These are phyloP conservation scores for Candida glucosophila DNA, from an alignment of 1,139 yeast species.

Conservation along the genomic window DNA sequence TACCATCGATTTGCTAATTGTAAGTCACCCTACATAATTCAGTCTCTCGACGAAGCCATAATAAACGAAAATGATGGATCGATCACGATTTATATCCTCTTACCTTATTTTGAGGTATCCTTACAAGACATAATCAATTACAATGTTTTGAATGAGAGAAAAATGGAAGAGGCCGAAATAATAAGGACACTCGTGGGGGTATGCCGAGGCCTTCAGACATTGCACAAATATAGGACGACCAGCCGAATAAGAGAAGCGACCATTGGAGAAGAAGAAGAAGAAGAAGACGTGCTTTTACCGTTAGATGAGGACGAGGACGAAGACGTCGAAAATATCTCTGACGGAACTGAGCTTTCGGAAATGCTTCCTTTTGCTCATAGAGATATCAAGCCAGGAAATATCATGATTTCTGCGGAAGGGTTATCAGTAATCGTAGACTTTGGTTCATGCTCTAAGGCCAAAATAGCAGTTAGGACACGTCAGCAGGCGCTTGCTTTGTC, in stretches of 20 bases:
- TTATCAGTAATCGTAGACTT: conserved; percentile 76
- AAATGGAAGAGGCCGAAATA: conserved; percentile 55
- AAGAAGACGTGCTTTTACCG: conserved; percentile 24
- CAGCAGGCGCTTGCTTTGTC: conserved; percentile 70
- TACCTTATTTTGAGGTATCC: conserved; percentile 69
- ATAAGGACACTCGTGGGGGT: conserved; percentile 55
- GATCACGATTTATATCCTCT: conserved; percentile 63
- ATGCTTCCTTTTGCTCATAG: conserved; percentile 73
- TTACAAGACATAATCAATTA: conserved; percentile 70
- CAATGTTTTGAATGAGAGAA: conserved; percentile 46
- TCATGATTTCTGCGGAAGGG: conserved; percentile 69
- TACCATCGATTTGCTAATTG: conserved; percentile 58
- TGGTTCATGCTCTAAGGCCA: conserved; percentile 70
- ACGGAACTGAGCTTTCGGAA: conserved; percentile 46
- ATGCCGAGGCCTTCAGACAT: conserved; percentile 63
- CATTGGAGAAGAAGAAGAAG: conserved; percentile 17
- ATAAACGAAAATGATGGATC: conserved; percentile 73
- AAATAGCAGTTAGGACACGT: conserved; percentile 44
- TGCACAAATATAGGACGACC: conserved; percentile 56
- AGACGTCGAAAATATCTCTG: conserved; percentile 5
- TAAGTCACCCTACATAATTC: conserved; percentile 54
- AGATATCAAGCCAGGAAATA: conserved; percentile 83
- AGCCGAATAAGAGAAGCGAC: conserved; percentile 11
- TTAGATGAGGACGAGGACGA: conserved; percentile 23
- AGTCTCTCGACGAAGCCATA: conserved; percentile 61